A percentile compares a stretch with the other conserved stretches of the same genome.
Evolutionary conservation across 2,329 filamentous ascomycete genomes (phyloP).

Genomic region (Fusarium haematococcum): DNA sequence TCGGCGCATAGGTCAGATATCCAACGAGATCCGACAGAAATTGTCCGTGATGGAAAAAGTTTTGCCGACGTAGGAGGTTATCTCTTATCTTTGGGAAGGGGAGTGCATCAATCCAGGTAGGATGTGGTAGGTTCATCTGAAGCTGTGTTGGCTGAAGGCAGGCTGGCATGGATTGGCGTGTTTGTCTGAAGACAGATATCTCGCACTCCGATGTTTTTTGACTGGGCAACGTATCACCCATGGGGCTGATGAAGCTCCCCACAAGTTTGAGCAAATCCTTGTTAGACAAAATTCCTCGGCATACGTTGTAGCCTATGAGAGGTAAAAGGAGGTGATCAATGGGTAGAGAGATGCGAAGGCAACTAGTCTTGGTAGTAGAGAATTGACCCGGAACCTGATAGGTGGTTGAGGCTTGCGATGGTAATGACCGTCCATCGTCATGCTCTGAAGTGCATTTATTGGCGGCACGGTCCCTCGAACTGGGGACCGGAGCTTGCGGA

Average conservation of each 20-base stretch:
- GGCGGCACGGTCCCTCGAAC: neutral
- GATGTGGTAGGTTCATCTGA: slow-evolving; percentile 32
- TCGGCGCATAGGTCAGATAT: neutral
- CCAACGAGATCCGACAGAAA: slow-evolving; percentile 23
- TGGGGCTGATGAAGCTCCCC: neutral
- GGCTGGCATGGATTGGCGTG: slow-evolving; percentile 1
- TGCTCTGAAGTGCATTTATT: neutral
- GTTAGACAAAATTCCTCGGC: slow-evolving; percentile 18
- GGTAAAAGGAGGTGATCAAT: slow-evolving; percentile 23
- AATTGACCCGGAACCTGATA: neutral
- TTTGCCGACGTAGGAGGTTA: slow-evolving; percentile 23
- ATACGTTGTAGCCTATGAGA: slow-evolving; percentile 28
- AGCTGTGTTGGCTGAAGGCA: slow-evolving; percentile 27
- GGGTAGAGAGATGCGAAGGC: neutral
- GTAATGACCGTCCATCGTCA: fast-evolving
- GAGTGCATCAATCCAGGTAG: slow-evolving; percentile 25
- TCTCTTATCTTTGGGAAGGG: slow-evolving; percentile 28
- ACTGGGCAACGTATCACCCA: neutral
- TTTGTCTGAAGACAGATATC: neutral
- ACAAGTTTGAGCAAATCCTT: slow-evolving; percentile 5
- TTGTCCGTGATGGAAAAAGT: slow-evolving; percentile 14
- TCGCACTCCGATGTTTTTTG: neutral
- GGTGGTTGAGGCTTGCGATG: neutral
- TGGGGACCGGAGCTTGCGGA: neutral
- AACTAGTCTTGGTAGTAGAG: neutral